phyloP scores from a whole-genome alignment of 352 stramenopile species.

The Phytophthora pseudosyringae region DNA sequence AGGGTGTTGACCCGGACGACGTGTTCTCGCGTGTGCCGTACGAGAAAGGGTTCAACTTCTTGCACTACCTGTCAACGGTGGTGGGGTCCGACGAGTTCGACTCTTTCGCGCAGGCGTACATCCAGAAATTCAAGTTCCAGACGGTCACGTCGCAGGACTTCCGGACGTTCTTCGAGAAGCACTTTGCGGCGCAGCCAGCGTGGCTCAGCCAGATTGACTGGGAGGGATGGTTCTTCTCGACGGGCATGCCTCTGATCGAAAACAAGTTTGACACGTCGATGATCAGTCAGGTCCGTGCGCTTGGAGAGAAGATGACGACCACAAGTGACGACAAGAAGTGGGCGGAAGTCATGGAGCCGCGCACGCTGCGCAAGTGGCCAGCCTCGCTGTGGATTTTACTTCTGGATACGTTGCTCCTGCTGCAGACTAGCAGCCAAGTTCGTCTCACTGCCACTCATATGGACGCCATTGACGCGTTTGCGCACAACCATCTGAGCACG shows the following conservation, averaged over 20 bases:
- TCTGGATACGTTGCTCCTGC: conserved; percentile 55
- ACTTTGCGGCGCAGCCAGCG: conserved; percentile 63
- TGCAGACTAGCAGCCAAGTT: conserved; percentile 25
- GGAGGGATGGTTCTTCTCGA: conserved; percentile 90
- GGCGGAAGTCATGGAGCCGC: conserved; percentile 11
- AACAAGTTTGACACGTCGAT: conserved; percentile 90
- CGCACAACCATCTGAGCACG: conserved; percentile 44
- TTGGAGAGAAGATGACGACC: conserved; percentile 47
- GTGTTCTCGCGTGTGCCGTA: conserved; percentile 95
- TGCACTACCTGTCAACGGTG: conserved; percentile 78
- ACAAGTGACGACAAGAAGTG: conserved; percentile 31
- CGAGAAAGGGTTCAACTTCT: conserved; percentile 92
- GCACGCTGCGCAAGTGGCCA: conserved; percentile 44
- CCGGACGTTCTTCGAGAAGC: conserved; percentile 61
- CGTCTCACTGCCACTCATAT: conserved; percentile 38
- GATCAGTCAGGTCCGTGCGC: conserved; percentile 40
- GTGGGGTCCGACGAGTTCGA: conserved; percentile 52
- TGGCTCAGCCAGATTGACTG: conserved; percentile 88
- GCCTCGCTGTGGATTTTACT: conserved; percentile 58
- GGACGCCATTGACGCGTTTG: conserved; percentile 60
- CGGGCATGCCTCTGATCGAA: conserved; percentile 83
- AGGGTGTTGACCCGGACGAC: conserved; percentile 94
- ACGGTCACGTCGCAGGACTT: conserved; percentile 87
- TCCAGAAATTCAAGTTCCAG: conserved; percentile 87
- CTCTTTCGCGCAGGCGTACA: conserved; percentile 92